Base-by-base conservation (phyloP, 768 basidiomycete species). In the Chalciporus piperatus region DNA sequence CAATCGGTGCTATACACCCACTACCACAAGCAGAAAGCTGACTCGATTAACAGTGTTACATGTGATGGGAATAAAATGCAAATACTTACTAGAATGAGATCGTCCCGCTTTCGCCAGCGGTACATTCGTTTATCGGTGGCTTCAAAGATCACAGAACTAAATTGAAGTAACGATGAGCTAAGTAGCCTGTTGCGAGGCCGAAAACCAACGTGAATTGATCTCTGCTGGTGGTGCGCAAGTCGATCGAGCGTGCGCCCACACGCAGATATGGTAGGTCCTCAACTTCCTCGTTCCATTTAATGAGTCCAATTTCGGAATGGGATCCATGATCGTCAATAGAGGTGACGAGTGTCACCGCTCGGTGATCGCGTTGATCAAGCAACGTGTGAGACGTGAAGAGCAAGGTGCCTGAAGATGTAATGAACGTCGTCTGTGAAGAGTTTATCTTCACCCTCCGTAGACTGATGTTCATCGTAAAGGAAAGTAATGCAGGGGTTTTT, bases 381-480 rank as follows among this genome's bases (percentile, higher is more conserved):
- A 20, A 47, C 19, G 16, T 23, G n/a, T 53, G n/a, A 2, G 47
- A 55, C 0, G 51, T 53, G 25, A 61, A 62, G 45, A 54, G 58
- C 3, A 60, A 41, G 0, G 50, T 55, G 1, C 61, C 58, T 8
- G 61, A 41, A 2, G 61, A 52, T 16, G 52, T 54, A 28, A 62
- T 48, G n/a, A 55, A 58, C 48, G 52, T 22, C 0, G 58, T 48
- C 17, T 60, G 52, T 1, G 48, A 57, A 16, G 45, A 37, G 23
- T 41, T 40, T 8, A 52, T 41, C 41, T 46, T 41, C 16, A 62
- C 58, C 27, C 46, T 52, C 17, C 54, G 61, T 33, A 60, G 54
- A 25, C 50, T 57, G 58, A 60, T 39, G 45, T 60, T 63, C 61
- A 63, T 63, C 2, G 23, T 17, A 12, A 38, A 28, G 17, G 11